These are phyloP conservation scores for Diplodia sapinea DNA, from an alignment of 2,329 filamentous ascomycete species.

Conservation along the genomic window DNA sequence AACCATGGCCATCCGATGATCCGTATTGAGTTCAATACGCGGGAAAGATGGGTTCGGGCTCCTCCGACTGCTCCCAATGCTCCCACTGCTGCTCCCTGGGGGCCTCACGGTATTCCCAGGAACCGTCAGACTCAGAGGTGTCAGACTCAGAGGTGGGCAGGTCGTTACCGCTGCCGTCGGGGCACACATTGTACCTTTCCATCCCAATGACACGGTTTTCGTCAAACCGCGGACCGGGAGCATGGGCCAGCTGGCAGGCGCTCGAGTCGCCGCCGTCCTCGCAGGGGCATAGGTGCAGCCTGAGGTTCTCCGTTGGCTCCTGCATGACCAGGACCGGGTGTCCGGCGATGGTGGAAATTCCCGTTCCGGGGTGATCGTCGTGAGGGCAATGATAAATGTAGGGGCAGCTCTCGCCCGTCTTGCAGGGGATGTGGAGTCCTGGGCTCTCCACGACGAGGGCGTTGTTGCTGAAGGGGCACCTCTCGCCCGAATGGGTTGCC, in stretches of 20 bases:
- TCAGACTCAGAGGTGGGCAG: no score
- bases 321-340: conserved; percentile 89
- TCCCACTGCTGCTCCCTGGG: no score
- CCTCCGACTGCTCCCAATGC: no score
- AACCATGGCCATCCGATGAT: no score
- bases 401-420: neutral
- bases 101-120: no score
- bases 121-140: no score
- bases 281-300: conserved; percentile 85
- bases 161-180: neutral
- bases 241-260: neutral
- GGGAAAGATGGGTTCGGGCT: no score
- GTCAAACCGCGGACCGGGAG: no score
- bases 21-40: no score
- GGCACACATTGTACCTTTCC: neutral
- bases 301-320: conserved; percentile 92
- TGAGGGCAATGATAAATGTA: conserved; percentile 1
- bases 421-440: neutral
- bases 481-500: neutral
- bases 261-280: neutral
- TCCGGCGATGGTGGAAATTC: neutral
- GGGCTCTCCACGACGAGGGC: conserved; percentile 8
- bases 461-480: conserved; percentile 12
- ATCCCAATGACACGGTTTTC: neutral
- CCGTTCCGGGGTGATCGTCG: neutral